A percentile compares a stretch with the other conserved stretches of the same genome.
phyloP scores from a whole-genome alignment of 805 yeast species.

The Nakazawaea wickerhamii region DNA sequence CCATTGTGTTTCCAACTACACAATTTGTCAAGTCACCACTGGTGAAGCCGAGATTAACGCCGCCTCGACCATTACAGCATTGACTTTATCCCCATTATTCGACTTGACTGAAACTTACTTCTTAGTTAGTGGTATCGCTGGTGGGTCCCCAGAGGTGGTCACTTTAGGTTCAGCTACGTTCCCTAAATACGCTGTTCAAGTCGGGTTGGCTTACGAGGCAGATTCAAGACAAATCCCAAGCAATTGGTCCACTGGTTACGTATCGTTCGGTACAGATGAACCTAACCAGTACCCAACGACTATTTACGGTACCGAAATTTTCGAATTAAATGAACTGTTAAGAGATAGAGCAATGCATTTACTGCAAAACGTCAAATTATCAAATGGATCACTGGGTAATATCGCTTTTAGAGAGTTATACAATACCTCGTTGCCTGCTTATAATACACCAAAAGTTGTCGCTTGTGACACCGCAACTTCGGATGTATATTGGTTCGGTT shows the following conservation, averaged over 20 bases:
- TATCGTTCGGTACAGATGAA: constrained; percentile 45
- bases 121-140: constrained; percentile 62
- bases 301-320: constrained; percentile 61
- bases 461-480: constrained; percentile 58
- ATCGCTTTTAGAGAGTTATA: constrained; percentile 42
- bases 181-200: constrained; percentile 57
- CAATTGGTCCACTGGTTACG: constrained; percentile 60
- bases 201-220: constrained; percentile 52
- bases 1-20: constrained; percentile 47
- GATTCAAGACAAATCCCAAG: constrained; percentile 43
- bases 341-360: constrained; percentile 53
- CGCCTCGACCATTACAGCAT: constrained; percentile 51
- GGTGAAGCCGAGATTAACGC: constrained; percentile 71
- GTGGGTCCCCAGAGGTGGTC: constrained; percentile 51
- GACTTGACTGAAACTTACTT: constrained; percentile 58
- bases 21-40: constrained; percentile 57
- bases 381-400: constrained; percentile 41
- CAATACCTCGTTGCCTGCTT: constrained; percentile 46
- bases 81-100: constrained; percentile 47
- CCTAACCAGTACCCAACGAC: constrained; percentile 46
- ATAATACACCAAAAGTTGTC: constrained; percentile 37
- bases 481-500: constrained; percentile 57
- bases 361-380: constrained; percentile 39
- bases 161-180: constrained; percentile 58
- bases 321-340: constrained; percentile 53